Evolutionary conservation across 2,329 filamentous ascomycete species (phyloP), one percentile per base, ranked within the genome.

Genomic region (Trichophyton benhamiae): DNA sequence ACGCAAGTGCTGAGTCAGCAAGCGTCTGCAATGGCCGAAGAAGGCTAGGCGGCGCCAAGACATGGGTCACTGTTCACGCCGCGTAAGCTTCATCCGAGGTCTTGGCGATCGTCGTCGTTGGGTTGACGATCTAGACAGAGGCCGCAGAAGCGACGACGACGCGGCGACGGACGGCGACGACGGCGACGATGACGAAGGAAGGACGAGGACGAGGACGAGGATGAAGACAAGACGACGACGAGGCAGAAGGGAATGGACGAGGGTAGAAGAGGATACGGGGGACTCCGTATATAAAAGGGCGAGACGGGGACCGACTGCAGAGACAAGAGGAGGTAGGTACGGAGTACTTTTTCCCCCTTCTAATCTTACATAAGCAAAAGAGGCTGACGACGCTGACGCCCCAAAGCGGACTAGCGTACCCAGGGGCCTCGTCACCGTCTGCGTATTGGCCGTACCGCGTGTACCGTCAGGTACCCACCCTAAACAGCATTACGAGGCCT

Each of bases 361-460:
- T 4, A 20, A 22, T 15, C 20, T 52, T 52, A 52, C 11, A 13
- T 52, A 52, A 57, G 53, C 53, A 42, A 20, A 57, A 61, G 41
- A 62, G 62, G 63, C 63, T 65, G 63, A 65, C 63, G 63, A 65
- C 63, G 62, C 62, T 49, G 46, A 30, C 55, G 25, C 1, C 62
- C 60, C 15, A 8, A 61, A 44, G 20, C 5, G 60, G 59, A 46
- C 52, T 63, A 61, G 55, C 15, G 36, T 2, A 33, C 3, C 36
- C 20, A 55, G 58, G 46, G 59, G 61, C 63, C 60, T 65, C 63
- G 63, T 65, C 63, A 65, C 63, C 59, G 36, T 59, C 49, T 33
- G 52, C 30, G 30, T 55, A 33, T 33, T n/a, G 27, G 52, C 53
- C 55, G 53, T 63, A 63, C 62, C 13, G 11, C 52, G 27, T n/a